Base-by-base conservation (phyloP, 208 protist genomes). In the Kentomonas sorsogonicus region DNA sequence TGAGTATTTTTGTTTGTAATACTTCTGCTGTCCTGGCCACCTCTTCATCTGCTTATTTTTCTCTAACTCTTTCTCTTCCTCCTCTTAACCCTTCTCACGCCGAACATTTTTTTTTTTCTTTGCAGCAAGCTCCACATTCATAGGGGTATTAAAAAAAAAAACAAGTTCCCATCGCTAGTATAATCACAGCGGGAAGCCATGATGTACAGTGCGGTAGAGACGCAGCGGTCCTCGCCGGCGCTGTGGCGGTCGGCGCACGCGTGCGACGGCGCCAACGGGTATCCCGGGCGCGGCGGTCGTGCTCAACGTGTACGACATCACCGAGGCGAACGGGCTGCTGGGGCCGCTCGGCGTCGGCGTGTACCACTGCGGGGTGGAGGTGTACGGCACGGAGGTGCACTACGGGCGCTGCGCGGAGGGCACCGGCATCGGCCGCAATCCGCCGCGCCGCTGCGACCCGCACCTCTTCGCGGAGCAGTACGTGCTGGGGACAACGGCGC, bases 401-500 rank as follows among this genome's bases (percentile, higher is more conserved):
- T 93, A 80, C 56, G 83, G 82, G 11, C 69, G 72, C 26, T 69
- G 65, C 55, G 51, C 51, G 7, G 46, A 60, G 26, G 79, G 66
- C 30, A 75, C 56, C 9, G 86, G 86, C 9, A 50, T 93, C 22
- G 66, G 58, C 33, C 48, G 44, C 16, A 69, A 69, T 18, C 45
- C 51, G 34, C 86, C 86, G 20, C 66, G 63, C 16, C 45, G 68
- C 39, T 83, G 77, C 25, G 45, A 44, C 4, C 73, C 72, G n/a
- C 82, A 93, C 56, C 66, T 79, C 18, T 90, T 90, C 50, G 71
- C 81, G 1, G 86, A 93, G 45, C 77, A 83, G 53, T 72, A 80
- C 27, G 74, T 76, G n/a, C 44, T 93, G 11, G 86, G 86, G 4
- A 40, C 60, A 33, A 93, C 86, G 3, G 27, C 53, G 25, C 64